Conservation (phyloP, 495 filamentous ascomycete species). For the Polyplosphaeria fusca region DNA sequence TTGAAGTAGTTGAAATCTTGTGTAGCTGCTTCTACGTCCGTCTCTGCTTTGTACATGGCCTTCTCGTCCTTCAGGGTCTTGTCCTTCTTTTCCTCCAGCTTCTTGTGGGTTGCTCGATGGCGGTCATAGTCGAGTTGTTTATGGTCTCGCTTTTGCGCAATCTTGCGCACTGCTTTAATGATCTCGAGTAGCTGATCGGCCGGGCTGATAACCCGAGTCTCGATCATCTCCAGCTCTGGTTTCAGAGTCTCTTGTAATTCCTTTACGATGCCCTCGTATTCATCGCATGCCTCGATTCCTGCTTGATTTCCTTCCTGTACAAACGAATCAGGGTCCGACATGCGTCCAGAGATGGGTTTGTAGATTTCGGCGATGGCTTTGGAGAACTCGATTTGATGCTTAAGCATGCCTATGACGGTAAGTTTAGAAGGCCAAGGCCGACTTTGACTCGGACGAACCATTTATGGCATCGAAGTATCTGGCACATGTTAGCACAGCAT, state of each 20-base stretch:
- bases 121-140: slow-evolving; percentile 97
- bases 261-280: slow-evolving; percentile 88
- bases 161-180: slow-evolving; percentile 91
- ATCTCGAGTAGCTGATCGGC: slow-evolving; percentile 92
- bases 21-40: slow-evolving; percentile 84
- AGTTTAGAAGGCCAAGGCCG: not conserved
- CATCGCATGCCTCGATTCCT: slow-evolving; percentile 91
- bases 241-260: slow-evolving; percentile 84
- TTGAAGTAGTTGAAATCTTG: slow-evolving; percentile 98
- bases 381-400: slow-evolving; percentile 97
- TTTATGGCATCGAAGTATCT: slow-evolving; percentile 94
- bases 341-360: slow-evolving; percentile 92
- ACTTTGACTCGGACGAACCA: slow-evolving; percentile 47
- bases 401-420: slow-evolving; percentile 71
- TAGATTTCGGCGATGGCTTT: slow-evolving; percentile 94
- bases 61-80: slow-evolving; percentile 96
- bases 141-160: slow-evolving; percentile 84
- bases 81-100: slow-evolving; percentile 96
- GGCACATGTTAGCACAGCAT: slow-evolving; percentile 6
- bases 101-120: slow-evolving; percentile 77
- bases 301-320: slow-evolving; percentile 83
- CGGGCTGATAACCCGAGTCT: slow-evolving; percentile 84
- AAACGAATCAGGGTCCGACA: slow-evolving; percentile 87
- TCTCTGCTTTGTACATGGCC: slow-evolving; percentile 91
- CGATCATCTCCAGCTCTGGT: slow-evolving; percentile 97